A percentile compares a stretch with the other conserved stretches of the same genome.
Conservation (phyloP, 768 basidiomycete genomes). For the Fomitopsis pulvina region DNA sequence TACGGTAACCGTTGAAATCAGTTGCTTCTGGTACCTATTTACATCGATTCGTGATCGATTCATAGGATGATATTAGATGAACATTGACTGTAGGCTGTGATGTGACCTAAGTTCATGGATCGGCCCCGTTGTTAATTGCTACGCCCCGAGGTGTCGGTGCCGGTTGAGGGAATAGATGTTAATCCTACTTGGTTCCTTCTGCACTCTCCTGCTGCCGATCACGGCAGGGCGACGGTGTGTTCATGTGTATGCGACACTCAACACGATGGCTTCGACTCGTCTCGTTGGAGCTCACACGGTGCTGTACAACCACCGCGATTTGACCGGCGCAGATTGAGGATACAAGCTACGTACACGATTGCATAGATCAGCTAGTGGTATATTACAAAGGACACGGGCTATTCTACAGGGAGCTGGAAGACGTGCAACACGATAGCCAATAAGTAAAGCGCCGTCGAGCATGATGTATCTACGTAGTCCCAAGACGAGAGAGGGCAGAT, state of each 20-base stretch:
- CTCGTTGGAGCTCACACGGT: too few species aligned
- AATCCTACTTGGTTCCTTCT: too few species aligned
- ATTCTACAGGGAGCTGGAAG: slow-evolving; percentile 4
- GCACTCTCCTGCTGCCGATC: background rate
- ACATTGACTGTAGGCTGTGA: background rate
- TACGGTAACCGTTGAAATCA: too few species aligned
- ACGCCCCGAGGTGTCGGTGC: too few species aligned
- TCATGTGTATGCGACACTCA: background rate
- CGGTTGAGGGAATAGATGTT: too few species aligned
- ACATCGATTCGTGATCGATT: too few species aligned
- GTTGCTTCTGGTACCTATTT: too few species aligned
- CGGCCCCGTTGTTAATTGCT: background rate
- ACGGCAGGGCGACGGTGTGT: background rate
- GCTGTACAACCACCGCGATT: too few species aligned
- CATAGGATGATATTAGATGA: too few species aligned
- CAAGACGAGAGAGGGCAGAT: slow-evolving; percentile 3
- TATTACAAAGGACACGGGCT: slow-evolving; percentile 1
- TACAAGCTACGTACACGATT: background rate
- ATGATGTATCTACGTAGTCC: slow-evolving; percentile 4
- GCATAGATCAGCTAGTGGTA: background rate
- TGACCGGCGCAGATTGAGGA: background rate
- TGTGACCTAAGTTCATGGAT: background rate
- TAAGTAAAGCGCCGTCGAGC: slow-evolving; percentile 6
- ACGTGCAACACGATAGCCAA: slow-evolving; percentile 5
- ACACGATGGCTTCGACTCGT: background rate